Conservation (phyloP, 202 grass and related monocot genomes). For the Carex arenaria region DNA sequence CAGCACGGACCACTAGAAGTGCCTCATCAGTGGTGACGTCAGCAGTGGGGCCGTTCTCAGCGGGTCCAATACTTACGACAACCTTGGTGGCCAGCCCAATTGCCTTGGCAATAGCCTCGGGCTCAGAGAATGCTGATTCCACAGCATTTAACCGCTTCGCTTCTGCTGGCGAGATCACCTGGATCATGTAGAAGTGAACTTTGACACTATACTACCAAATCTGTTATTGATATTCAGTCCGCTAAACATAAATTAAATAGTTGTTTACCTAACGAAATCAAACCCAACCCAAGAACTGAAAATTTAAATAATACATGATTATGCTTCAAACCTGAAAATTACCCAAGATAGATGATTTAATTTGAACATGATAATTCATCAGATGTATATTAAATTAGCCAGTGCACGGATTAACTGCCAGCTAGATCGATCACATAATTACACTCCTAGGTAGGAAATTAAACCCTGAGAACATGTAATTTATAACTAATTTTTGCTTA, state of each 20-base stretch:
- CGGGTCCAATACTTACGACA: conserved; percentile 57
- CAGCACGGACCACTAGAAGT: conserved; percentile 73
- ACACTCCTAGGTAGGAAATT: neutral
- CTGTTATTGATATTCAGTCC: neutral
- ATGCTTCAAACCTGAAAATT: neutral
- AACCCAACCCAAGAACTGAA: neutral
- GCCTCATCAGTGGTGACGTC: conserved; percentile 60
- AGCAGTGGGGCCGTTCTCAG: conserved; percentile 50
- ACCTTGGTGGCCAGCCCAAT: conserved; percentile 81
- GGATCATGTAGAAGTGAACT: neutral
- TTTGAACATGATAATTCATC: neutral
- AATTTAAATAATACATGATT: neutral
- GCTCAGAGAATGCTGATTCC: conserved; percentile 45
- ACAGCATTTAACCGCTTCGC: conserved; percentile 68
- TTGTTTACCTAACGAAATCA: neutral
- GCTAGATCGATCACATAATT: neutral
- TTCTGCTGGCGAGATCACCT: conserved; percentile 66
- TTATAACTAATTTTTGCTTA: neutral
- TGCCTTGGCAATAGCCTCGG: conserved; percentile 81
- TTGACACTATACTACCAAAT: neutral
- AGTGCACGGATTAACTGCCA: neutral
- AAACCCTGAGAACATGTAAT: neutral
- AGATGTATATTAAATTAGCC: neutral
- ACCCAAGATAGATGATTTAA: neutral
- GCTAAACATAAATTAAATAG: neutral